Evolutionary conservation across 2,329 filamentous ascomycete species (phyloP).

Genomic region (Fusarium paranaense): DNA sequence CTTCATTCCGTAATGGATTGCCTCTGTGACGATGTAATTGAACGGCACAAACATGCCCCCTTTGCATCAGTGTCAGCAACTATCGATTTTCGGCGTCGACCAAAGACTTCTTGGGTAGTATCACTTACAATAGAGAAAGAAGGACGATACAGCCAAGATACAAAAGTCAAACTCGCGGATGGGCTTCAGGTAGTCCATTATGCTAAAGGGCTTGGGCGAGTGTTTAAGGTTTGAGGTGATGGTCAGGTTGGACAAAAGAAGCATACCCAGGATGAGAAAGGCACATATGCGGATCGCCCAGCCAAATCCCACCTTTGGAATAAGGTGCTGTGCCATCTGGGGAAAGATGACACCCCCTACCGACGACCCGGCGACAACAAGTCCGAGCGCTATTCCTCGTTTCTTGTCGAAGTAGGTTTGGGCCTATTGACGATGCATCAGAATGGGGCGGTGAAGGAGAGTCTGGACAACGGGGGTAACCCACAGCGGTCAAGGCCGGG

Average conservation of each 20-base stretch:
- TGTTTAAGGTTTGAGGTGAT: conserved; percentile 31
- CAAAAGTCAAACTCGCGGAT: conserved; percentile 24
- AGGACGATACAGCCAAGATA: conserved; percentile 22
- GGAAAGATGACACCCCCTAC: conserved; percentile 64
- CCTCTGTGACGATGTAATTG: conserved; percentile 35
- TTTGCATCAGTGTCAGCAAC: conserved; percentile 10
- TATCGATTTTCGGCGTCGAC: not conserved
- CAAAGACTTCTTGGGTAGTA: not conserved
- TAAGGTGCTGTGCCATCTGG: conserved; percentile 39
- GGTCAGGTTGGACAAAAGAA: conserved; percentile 34
- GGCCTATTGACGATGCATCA: conserved; percentile 10
- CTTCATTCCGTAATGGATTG: conserved; percentile 29
- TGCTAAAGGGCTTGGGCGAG: conserved; percentile 13
- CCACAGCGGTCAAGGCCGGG: conserved; percentile 27
- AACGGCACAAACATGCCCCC: conserved; percentile 34
- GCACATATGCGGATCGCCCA: conserved; percentile 70
- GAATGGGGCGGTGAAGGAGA: not conserved
- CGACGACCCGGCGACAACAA: conserved; percentile 68
- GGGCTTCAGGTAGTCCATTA: conserved; percentile 21
- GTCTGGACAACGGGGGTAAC: not conserved
- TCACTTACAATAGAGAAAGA: conserved; percentile 34
- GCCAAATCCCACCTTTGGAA: conserved; percentile 36
- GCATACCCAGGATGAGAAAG: conserved; percentile 52
- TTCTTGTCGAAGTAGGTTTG: conserved; percentile 48
- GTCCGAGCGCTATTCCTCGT: conserved; percentile 66